Conservation (phyloP, 495 filamentous ascomycete genomes). For the Sordaria brevicollis region DNA sequence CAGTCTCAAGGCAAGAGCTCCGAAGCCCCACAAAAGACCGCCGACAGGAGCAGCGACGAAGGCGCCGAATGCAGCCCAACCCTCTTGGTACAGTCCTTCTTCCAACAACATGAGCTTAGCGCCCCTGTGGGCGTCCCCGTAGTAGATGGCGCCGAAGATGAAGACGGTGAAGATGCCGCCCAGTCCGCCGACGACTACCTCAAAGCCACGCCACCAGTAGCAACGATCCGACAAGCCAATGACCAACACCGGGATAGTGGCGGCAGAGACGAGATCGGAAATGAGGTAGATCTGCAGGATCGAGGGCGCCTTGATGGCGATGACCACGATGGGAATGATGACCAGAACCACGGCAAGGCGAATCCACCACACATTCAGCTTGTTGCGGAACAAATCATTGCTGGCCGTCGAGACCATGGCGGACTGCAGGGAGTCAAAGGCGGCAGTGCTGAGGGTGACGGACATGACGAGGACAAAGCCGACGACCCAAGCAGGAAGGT, state of each 20-base stretch:
- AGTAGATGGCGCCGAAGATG: conserved; percentile 63
- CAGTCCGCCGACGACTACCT: conserved; percentile 59
- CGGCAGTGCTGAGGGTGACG: conserved; percentile 58
- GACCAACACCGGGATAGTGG: conserved; percentile 56
- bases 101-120: conserved; percentile 59
- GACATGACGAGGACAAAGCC: conserved; percentile 70
- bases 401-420: conserved; percentile 67
- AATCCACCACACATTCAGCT: conserved; percentile 58
- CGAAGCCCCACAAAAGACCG: conserved; percentile 57
- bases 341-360: conserved; percentile 52
- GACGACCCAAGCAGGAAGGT: conserved; percentile 62
- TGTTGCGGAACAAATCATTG: conserved; percentile 72
- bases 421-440: conserved; percentile 64
- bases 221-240: conserved; percentile 50
- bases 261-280: conserved; percentile 60
- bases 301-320: conserved; percentile 59
- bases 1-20: conserved; percentile 45
- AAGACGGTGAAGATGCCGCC: conserved; percentile 67
- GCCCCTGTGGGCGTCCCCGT: conserved; percentile 50
- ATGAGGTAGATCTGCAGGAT: conserved; percentile 71
- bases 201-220: conserved; percentile 67
- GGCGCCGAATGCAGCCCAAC: conserved; percentile 71
- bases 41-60: conserved; percentile 68
- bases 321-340: conserved; percentile 58
- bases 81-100: conserved; percentile 55